Evolutionary conservation across 2,329 filamentous ascomycete species (phyloP).

Genomic region (Blastomyces gilchristii): DNA sequence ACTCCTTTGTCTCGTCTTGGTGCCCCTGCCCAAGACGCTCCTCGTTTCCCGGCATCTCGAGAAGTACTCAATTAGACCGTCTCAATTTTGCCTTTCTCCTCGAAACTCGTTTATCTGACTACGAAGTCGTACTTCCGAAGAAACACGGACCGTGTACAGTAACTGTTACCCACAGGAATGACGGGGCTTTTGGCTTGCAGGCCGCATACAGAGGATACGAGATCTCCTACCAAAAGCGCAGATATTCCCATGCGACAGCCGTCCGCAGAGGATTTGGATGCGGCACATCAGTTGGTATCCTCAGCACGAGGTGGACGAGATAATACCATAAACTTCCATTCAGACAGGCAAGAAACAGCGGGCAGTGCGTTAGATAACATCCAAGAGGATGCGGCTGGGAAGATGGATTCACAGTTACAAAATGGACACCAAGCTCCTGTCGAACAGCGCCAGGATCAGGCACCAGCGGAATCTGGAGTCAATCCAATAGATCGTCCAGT

Average conservation of each 20-base stretch:
- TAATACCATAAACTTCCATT: conserved; percentile 22
- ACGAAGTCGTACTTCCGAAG: background rate
- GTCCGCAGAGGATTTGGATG: conserved; percentile 39
- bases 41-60: background rate
- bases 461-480: background rate
- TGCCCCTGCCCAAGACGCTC: background rate
- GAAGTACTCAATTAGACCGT: background rate
- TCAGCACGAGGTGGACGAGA: conserved; percentile 37
- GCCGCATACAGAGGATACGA: conserved; percentile 2
- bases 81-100: background rate
- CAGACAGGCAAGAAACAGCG: conserved; percentile 10
- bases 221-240: background rate
- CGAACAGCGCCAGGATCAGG: background rate
- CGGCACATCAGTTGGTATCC: conserved; percentile 39
- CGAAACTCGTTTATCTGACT: background rate
- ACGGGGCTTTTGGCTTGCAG: conserved; percentile 28
- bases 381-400: conserved; percentile 14
- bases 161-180: background rate
- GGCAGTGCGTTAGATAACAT: conserved; percentile 14
- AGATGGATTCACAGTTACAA: conserved; percentile 8
- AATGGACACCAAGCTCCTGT: background rate
- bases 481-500: background rate
- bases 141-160: background rate
- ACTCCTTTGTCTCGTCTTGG: background rate
- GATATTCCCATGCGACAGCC: conserved; percentile 27